Evolutionary conservation across 352 stramenopile genomes (phyloP).

Genomic region (Globisporangium cederbergense): DNA sequence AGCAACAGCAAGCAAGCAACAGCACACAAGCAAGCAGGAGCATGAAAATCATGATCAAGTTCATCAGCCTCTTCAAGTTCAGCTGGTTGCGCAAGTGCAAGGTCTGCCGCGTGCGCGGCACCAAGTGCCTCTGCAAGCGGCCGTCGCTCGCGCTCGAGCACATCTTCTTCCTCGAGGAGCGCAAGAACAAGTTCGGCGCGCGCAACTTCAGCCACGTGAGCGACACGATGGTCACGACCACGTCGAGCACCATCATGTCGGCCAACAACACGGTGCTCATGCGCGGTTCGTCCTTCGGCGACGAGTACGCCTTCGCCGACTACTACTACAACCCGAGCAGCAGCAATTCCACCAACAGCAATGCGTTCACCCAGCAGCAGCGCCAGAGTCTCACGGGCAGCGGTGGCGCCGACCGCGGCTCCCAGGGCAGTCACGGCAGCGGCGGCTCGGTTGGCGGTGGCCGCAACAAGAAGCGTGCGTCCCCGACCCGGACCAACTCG

Average conservation of each 20-base stretch:
- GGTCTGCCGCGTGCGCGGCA: slow-evolving; percentile 49
- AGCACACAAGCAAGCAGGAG: background rate
- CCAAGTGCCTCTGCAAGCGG: slow-evolving; percentile 68
- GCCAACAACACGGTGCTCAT: slow-evolving; percentile 43
- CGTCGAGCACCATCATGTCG: slow-evolving; percentile 17
- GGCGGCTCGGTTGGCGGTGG: slow-evolving; percentile 7
- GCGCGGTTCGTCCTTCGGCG: slow-evolving; percentile 26
- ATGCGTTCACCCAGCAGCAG: slow-evolving; percentile 3
- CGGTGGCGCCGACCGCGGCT: slow-evolving; percentile 1
- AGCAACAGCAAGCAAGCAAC: background rate
- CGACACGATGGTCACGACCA: slow-evolving; percentile 51
- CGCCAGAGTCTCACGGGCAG: background rate
- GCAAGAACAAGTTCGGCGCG: slow-evolving; percentile 74
- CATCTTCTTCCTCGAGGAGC: slow-evolving; percentile 80
- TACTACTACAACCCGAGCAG: slow-evolving; percentile 26
- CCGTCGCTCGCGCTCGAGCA: slow-evolving; percentile 71
- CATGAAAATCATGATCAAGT: slow-evolving; percentile 56
- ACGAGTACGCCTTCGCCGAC: slow-evolving; percentile 30
- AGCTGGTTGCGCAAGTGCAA: slow-evolving; percentile 69
- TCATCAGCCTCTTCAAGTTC: slow-evolving; percentile 63
- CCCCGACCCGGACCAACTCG: background rate
- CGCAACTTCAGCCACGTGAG: slow-evolving; percentile 81
- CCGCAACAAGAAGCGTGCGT: slow-evolving; percentile 7
- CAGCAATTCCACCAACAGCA: background rate
- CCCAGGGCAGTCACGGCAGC: slow-evolving; percentile 12